Evolutionary conservation across 2,329 filamentous ascomycete genomes (phyloP).

Genomic region (Phialemoniopsis sp.): DNA sequence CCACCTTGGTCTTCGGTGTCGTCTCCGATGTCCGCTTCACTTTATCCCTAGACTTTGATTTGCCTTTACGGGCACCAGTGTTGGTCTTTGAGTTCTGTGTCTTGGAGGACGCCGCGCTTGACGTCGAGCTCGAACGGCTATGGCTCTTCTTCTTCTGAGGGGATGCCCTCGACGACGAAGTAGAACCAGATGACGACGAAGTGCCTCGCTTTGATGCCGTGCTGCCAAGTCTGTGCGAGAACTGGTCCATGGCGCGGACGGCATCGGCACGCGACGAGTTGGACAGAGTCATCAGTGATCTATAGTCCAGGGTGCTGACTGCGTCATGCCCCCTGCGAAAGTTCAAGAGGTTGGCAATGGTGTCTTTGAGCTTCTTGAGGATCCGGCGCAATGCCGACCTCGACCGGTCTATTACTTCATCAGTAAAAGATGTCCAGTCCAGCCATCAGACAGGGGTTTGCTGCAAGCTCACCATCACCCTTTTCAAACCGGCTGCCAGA

Average conservation of each 20-base stretch:
- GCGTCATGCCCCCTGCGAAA: constrained; percentile 23
- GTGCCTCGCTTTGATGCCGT: constrained; percentile 11
- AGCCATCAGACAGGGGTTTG: background rate
- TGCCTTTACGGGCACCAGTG: no score
- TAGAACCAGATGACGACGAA: constrained; percentile 11
- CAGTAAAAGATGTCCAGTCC: no score
- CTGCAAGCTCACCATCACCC: constrained; percentile 37
- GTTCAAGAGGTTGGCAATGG: constrained; percentile 33
- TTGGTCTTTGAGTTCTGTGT: no score
- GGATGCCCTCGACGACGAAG: constrained; percentile 6
- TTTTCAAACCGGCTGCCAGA: constrained; percentile 35
- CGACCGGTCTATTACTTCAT: constrained; percentile 23
- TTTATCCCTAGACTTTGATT: no score
- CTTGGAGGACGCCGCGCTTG: background rate
- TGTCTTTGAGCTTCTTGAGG: constrained; percentile 35
- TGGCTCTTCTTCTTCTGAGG: constrained; percentile 1
- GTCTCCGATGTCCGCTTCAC: no score
- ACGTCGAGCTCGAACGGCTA: background rate
- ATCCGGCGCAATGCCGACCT: constrained; percentile 34
- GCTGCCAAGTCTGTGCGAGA: constrained; percentile 30
- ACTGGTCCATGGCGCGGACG: constrained; percentile 40
- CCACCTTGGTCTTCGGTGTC: no score
- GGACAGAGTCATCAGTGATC: constrained; percentile 41
- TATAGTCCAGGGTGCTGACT: constrained; percentile 31
- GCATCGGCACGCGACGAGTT: constrained; percentile 42